phyloP scores from a whole-genome alignment of 2,329 filamentous ascomycete species.

The Colletotrichum sp. region DNA sequence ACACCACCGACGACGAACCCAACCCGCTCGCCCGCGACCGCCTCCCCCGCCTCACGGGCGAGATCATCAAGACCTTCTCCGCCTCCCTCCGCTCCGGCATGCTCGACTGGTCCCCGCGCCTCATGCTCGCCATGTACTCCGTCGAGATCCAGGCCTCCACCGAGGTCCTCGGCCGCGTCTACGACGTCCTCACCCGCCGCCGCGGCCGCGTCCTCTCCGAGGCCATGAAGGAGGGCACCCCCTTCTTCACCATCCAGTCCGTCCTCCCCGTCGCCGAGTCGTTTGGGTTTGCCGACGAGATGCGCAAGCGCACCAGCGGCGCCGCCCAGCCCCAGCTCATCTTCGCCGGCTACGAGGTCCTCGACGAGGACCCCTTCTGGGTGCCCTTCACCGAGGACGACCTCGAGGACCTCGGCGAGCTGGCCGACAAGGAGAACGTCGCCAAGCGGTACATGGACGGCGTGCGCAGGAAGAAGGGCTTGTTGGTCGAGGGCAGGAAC shows the following conservation, averaged over 20 bases:
- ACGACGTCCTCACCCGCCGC: slow-evolving; percentile 95
- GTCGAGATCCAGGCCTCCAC: slow-evolving; percentile 97
- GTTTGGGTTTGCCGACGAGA: slow-evolving; percentile 96
- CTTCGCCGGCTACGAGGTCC: slow-evolving; percentile 89
- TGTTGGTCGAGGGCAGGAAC: slow-evolving; percentile 80
- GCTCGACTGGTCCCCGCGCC: slow-evolving; percentile 93
- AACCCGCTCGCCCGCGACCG: slow-evolving; percentile 64
- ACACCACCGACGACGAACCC: slow-evolving; percentile 52
- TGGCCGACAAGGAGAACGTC: slow-evolving; percentile 93
- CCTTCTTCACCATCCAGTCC: slow-evolving; percentile 93
- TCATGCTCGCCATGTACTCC: slow-evolving; percentile 96
- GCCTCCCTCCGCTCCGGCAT: slow-evolving; percentile 85
- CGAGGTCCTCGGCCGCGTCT: slow-evolving; percentile 93
- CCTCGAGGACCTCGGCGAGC: slow-evolving; percentile 91
- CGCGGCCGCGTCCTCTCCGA: slow-evolving; percentile 90
- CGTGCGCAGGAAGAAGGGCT: slow-evolving; percentile 84
- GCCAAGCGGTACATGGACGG: slow-evolving; percentile 95
- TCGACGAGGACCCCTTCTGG: slow-evolving; percentile 98
- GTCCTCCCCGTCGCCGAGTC: slow-evolving; percentile 91
- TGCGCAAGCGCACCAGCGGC: slow-evolving; percentile 90
- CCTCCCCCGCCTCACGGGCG: slow-evolving; percentile 84
- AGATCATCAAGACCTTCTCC: slow-evolving; percentile 89
- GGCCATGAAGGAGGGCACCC: slow-evolving; percentile 91
- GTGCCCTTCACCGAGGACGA: slow-evolving; percentile 96
- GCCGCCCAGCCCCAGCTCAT: slow-evolving; percentile 91